Evolutionary conservation across 1,284 basidiomycete genomes (phyloP).

Genomic region (Papiliotrema fonsecae): DNA sequence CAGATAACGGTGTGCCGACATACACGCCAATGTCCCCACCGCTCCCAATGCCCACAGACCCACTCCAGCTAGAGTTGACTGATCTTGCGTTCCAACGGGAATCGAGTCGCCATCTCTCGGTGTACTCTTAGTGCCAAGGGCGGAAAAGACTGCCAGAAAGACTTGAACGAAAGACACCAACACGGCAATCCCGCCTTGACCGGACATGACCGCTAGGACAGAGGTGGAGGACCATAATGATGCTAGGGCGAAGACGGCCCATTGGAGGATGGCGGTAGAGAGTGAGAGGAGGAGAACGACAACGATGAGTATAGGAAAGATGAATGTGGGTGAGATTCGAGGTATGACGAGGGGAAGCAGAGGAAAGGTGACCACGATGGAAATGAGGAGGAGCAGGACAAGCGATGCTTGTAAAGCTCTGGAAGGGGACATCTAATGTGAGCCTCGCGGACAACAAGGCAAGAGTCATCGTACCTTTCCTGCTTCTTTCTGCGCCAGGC

Average conservation of each 20-base stretch:
- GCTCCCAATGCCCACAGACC: slow-evolving; percentile 39
- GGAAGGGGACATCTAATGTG: slow-evolving; percentile 30
- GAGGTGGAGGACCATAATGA: slow-evolving; percentile 36
- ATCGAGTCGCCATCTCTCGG: no score
- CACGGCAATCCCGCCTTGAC: slow-evolving; percentile 47
- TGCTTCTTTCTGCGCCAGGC: slow-evolving; percentile 40
- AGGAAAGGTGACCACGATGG: slow-evolving; percentile 35
- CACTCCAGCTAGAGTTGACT: slow-evolving; percentile 29
- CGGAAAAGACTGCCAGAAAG: slow-evolving; percentile 31
- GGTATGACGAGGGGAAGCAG: slow-evolving; percentile 37
- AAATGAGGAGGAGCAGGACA: slow-evolving; percentile 27
- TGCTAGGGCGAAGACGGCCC: slow-evolving; percentile 40
- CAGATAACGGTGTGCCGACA: slow-evolving; percentile 27
- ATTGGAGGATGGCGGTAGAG: slow-evolving; percentile 43
- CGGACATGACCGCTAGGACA: slow-evolving; percentile 46
- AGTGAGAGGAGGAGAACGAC: slow-evolving; percentile 34
- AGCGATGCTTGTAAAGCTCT: slow-evolving; percentile 33
- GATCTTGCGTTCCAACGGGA: slow-evolving; percentile 2
- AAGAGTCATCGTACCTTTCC: slow-evolving; percentile 22
- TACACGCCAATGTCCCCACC: slow-evolving; percentile 22
- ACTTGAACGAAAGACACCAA: slow-evolving; percentile 42
- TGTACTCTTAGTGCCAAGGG: slow-evolving; percentile 5
- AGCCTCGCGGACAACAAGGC: slow-evolving; percentile 1
- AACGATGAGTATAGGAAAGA: slow-evolving; percentile 31
- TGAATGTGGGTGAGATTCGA: slow-evolving; percentile 21